Conservation (phyloP, 2,329 filamentous ascomycete genomes). For the Fusarium luffae region DNA sequence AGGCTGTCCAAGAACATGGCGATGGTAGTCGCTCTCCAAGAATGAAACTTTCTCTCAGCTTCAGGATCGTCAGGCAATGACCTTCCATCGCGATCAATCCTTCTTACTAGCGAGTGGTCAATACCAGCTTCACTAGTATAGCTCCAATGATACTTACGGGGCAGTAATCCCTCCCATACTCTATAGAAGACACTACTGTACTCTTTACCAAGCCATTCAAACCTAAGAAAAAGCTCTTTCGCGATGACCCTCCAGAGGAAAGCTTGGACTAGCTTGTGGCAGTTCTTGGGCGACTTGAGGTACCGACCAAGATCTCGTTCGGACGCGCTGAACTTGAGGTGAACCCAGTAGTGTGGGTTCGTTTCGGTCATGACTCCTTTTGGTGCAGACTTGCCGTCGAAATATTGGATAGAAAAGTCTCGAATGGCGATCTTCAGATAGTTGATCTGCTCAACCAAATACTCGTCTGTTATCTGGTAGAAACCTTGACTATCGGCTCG, state of each 20-base stretch:
- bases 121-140: fast-evolving
- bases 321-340: background rate
- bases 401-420: background rate
- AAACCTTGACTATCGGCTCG: background rate
- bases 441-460: background rate
- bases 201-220: background rate
- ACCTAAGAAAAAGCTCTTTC: background rate
- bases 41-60: background rate
- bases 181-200: background rate
- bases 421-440: background rate
- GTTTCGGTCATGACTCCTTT: fast-evolving
- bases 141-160: background rate
- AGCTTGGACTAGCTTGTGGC: background rate
- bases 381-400: background rate
- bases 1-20: background rate
- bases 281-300: background rate
- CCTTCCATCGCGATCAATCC: background rate
- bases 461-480: background rate
- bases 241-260: background rate
- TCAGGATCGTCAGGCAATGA: background rate
- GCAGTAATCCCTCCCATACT: background rate
- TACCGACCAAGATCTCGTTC: background rate
- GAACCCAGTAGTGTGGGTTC: fast-evolving
- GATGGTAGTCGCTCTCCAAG: background rate
- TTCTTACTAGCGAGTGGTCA: background rate